These are phyloP conservation scores for Nematocida sp. DNA, from an alignment of 371 early-diverging fungal species.

Conservation along the genomic window DNA sequence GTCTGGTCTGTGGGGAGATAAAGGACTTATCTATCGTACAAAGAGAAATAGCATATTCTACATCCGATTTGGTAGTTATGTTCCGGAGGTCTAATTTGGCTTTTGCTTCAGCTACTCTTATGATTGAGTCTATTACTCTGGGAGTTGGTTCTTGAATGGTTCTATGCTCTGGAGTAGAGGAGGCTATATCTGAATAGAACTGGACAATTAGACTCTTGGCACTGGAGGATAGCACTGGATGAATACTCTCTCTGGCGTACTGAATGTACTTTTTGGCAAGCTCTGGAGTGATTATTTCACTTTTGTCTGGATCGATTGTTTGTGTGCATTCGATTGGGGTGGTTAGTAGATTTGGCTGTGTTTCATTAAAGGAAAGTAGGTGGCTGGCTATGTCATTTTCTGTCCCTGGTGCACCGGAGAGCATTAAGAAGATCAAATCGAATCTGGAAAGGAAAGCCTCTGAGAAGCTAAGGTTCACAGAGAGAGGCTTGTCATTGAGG, in stretches of 20 bases:
- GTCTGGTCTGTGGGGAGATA: too few species aligned
- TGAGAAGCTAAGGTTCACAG: slow-evolving; percentile 59
- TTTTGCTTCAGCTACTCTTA: slow-evolving; percentile 57
- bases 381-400: slow-evolving; percentile 26
- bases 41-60: slow-evolving; percentile 54
- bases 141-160: slow-evolving; percentile 25
- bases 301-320: too few species aligned
- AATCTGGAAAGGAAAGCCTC: slow-evolving; percentile 57
- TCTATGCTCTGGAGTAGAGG: neutral
- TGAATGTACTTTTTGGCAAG: slow-evolving; percentile 66
- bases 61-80: slow-evolving; percentile 55
- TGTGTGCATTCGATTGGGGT: too few species aligned
- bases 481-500: slow-evolving; percentile 58
- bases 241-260: slow-evolving; percentile 56
- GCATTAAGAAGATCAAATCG: slow-evolving; percentile 60
- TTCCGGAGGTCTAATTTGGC: slow-evolving; percentile 57
- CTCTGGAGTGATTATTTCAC: slow-evolving; percentile 52
- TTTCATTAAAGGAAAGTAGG: neutral
- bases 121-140: slow-evolving; percentile 56
- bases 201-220: slow-evolving; percentile 44
- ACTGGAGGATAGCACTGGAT: slow-evolving; percentile 56
- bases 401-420: slow-evolving; percentile 43
- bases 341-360: too few species aligned
- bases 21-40: slow-evolving; percentile 50
- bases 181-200: slow-evolving; percentile 14